phyloP scores from a whole-genome alignment of 345 rosid genomes.

The Luvunga scandens region DNA sequence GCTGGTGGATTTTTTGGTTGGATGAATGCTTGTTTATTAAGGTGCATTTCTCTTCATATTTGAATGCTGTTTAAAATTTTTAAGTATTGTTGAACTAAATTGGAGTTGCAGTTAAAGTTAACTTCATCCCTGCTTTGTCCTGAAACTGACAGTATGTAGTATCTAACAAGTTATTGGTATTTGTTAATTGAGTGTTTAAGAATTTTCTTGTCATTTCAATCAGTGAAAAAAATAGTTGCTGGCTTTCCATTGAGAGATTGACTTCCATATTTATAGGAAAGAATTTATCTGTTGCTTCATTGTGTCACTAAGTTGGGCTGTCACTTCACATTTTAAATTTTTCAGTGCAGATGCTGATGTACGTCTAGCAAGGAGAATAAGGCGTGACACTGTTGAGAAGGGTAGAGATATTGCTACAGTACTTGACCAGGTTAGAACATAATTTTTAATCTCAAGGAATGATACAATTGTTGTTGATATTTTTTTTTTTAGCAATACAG shows the following conservation, averaged over 20 bases:
- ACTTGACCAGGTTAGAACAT: conserved; percentile 79
- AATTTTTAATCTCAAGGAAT: neutral
- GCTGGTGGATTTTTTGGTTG: neutral
- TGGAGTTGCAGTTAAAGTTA: neutral
- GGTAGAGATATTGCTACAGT: conserved; percentile 84
- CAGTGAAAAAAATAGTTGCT: neutral
- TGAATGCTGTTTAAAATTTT: neutral
- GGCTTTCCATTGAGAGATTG: conserved; percentile 3
- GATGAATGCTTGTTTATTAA: neutral
- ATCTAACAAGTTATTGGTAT: neutral
- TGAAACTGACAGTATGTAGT: neutral
- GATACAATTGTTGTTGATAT: neutral
- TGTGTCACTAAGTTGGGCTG: conserved; percentile 27
- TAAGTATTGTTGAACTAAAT: neutral
- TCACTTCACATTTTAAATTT: conserved; percentile 38
- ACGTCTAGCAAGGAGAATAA: conserved; percentile 94
- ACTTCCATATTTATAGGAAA: conserved; percentile 7
- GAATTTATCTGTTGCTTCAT: neutral
- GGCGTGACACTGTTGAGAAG: conserved; percentile 86
- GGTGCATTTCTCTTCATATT: neutral
- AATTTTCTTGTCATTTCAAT: neutral
- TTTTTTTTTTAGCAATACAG: neutral
- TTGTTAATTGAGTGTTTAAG: neutral
- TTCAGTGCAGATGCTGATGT: conserved; percentile 98
- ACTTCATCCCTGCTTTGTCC: neutral